A percentile compares a stretch with the other conserved stretches of the same genome.
These are phyloP conservation scores for Stephanodiscus triporus DNA, from an alignment of 108 stramenopile species.

Conservation along the genomic window DNA sequence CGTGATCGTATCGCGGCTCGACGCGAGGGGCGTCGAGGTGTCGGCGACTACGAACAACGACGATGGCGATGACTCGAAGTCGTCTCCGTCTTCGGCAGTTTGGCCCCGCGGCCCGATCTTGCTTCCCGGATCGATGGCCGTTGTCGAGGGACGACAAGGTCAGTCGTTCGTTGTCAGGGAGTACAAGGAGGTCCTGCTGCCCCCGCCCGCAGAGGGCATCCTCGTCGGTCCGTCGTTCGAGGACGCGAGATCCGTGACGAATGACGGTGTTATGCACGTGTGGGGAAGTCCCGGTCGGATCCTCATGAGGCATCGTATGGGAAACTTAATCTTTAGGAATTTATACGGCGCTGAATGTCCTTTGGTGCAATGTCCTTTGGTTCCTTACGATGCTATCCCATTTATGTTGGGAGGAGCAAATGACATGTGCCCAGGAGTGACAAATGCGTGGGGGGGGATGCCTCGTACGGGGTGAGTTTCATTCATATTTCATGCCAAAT, in stretches of 20 bases:
- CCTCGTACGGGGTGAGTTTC: too few species aligned
- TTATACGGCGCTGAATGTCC: too few species aligned
- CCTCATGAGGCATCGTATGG: conserved; percentile 40
- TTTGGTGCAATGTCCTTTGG: conserved; percentile 21
- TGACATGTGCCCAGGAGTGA: conserved; percentile 97
- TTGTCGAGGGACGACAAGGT: conserved; percentile 27
- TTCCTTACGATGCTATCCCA: conserved; percentile 79
- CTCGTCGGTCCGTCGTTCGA: not conserved
- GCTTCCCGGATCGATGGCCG: conserved; percentile 17
- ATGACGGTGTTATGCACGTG: conserved; percentile 12
- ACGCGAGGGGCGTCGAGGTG: conserved; percentile 11
- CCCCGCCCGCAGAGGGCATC: not conserved
- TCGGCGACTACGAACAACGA: not conserved
- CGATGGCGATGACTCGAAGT: not conserved
- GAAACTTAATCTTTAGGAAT: conserved; percentile 28
- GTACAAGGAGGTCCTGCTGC: conserved; percentile 19
- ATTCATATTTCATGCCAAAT: too few species aligned
- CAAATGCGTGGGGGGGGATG: conserved; percentile 84
- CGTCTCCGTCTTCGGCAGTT: conserved; percentile 2
- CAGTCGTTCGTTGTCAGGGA: conserved; percentile 24
- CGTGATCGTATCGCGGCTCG: conserved; percentile 9
- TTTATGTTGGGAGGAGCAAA: conserved; percentile 96
- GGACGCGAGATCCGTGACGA: not conserved
- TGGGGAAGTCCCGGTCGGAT: conserved; percentile 22
- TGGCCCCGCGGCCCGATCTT: conserved; percentile 31